Evolutionary conservation across 495 filamentous ascomycete species (phyloP).

Genomic region (Neurospora hispaniola): DNA sequence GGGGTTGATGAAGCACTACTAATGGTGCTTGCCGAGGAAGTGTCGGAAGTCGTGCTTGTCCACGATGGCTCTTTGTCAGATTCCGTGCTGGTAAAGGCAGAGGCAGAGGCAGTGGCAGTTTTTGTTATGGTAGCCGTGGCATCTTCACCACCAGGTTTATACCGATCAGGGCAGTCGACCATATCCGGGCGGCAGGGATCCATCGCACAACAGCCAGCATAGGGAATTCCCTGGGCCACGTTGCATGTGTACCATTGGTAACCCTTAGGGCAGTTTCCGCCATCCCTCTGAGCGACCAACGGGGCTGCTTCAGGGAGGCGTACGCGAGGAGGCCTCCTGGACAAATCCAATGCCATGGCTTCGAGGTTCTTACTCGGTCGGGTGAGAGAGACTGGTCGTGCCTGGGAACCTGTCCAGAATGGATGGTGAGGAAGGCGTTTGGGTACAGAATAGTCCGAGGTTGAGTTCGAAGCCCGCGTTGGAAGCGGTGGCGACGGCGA

Average conservation of each 20-base stretch:
- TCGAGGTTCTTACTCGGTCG: background rate
- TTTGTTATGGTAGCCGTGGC: background rate
- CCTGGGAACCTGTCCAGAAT: background rate
- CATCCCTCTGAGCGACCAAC: background rate
- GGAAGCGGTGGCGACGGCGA: background rate
- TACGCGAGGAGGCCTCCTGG: background rate
- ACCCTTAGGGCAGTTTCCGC: background rate
- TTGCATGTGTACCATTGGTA: conserved; percentile 14
- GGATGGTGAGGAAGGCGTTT: background rate
- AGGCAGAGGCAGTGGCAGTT: background rate
- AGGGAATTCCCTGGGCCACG: background rate
- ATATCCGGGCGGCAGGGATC: conserved; percentile 13
- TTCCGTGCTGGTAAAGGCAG: background rate
- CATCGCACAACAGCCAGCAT: conserved; percentile 14
- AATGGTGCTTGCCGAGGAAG: background rate
- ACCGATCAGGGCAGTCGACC: conserved; percentile 10
- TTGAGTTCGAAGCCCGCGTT: background rate
- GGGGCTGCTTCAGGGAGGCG: background rate
- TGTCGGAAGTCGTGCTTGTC: background rate
- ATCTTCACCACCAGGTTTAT: background rate
- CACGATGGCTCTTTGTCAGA: background rate
- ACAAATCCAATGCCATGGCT: background rate
- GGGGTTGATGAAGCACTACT: background rate
- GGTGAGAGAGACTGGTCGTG: background rate
- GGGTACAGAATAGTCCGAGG: background rate